A percentile compares a stretch with the other conserved stretches of the same genome.
Conservation (phyloP, 495 filamentous ascomycete genomes). For the Podospora sp. region DNA sequence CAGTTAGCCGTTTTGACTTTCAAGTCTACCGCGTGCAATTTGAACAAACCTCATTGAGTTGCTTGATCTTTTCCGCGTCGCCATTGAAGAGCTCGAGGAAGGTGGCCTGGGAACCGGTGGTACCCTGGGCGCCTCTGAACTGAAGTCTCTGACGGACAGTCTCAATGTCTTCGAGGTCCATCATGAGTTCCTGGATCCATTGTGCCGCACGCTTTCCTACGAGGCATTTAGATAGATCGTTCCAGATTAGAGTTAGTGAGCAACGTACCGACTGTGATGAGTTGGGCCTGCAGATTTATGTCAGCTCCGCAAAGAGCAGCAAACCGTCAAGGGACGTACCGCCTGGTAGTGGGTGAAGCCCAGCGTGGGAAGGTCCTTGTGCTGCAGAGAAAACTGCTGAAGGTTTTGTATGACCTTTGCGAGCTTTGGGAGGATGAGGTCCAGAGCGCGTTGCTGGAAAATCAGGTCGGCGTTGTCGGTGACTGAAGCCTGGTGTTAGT, state of each 20-base stretch:
- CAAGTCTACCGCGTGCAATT: too few relatives aligned
- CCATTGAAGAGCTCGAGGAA: constrained; percentile 78
- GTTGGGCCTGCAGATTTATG: constrained; percentile 26
- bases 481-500: background rate
- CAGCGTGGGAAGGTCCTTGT: constrained; percentile 66
- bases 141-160: constrained; percentile 70
- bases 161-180: constrained; percentile 84
- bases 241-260: too few relatives aligned
- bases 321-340: constrained; percentile 1
- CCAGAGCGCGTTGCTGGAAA: constrained; percentile 59
- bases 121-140: constrained; percentile 63
- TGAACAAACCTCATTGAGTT: constrained; percentile 65
- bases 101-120: constrained; percentile 59
- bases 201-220: constrained; percentile 64
- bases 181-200: constrained; percentile 87
- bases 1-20: background rate
- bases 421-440: constrained; percentile 81
- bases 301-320: background rate
- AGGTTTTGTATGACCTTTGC: constrained; percentile 85
- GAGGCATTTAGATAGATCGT: background rate
- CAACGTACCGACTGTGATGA: constrained; percentile 67
- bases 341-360: constrained; percentile 85
- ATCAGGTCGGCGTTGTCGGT: constrained; percentile 86
- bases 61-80: constrained; percentile 75
- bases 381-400: constrained; percentile 71